Conservation (phyloP, 805 yeast genomes). For the Zygosaccharomyces rouxii region DNA sequence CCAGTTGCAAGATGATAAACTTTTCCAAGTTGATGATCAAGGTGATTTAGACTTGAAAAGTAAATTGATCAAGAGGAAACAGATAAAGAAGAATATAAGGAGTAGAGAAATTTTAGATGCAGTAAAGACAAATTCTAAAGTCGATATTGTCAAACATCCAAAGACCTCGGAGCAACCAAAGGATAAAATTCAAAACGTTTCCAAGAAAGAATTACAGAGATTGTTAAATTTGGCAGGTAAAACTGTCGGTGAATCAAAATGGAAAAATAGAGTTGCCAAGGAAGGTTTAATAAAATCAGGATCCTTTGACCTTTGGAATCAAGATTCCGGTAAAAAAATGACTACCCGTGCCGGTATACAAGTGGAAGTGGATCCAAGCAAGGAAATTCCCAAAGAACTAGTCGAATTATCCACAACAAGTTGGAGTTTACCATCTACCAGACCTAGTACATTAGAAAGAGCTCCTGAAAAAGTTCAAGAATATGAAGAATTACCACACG, state of each 20-base stretch:
- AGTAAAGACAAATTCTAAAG: slow-evolving; percentile 55
- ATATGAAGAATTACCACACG: slow-evolving; percentile 57
- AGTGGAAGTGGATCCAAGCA: slow-evolving; percentile 21
- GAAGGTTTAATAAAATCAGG: slow-evolving; percentile 58
- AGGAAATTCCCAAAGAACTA: slow-evolving; percentile 40
- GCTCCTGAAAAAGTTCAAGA: slow-evolving; percentile 52
- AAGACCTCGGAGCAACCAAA: slow-evolving; percentile 26
- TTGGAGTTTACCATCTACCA: slow-evolving; percentile 48
- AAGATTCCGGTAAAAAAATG: slow-evolving; percentile 24
- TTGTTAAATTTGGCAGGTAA: slow-evolving; percentile 77
- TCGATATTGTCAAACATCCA: slow-evolving; percentile 51
- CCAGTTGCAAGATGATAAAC: slow-evolving; percentile 24
- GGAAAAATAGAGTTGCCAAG: slow-evolving; percentile 45
- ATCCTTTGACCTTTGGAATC: slow-evolving; percentile 69
- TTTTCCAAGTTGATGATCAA: slow-evolving; percentile 56
- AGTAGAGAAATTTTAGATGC: slow-evolving; percentile 68
- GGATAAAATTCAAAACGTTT: slow-evolving; percentile 55
- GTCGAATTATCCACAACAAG: slow-evolving; percentile 40
- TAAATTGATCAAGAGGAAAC: slow-evolving; percentile 39
- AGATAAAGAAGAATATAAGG: slow-evolving; percentile 45
- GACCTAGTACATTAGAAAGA: slow-evolving; percentile 51
- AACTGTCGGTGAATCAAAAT: slow-evolving; percentile 49
- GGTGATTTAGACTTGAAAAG: slow-evolving; percentile 48
- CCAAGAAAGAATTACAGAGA: slow-evolving; percentile 56
- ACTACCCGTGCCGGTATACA: slow-evolving; percentile 31